Percentiles rank a stretch among this genome's conserved stretches.
Evolutionary conservation across 768 basidiomycete species (phyloP).

Genomic region (Rhodotorula toruloides): DNA sequence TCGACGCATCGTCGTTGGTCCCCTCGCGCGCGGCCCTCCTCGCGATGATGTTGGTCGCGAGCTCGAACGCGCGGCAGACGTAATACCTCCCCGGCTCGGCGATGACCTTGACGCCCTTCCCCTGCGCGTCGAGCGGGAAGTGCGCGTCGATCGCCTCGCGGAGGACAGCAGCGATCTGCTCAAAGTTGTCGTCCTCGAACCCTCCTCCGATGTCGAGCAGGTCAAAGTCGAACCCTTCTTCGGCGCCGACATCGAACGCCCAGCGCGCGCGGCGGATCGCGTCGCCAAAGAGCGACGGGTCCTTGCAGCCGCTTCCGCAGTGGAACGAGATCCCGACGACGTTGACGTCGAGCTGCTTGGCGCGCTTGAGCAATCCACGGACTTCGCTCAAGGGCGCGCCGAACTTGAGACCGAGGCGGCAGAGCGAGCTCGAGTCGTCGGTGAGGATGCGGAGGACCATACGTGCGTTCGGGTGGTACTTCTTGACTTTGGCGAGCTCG

Average conservation of each 20-base stretch:
- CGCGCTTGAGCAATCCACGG: slow-evolving; percentile 70
- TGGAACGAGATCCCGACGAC: slow-evolving; percentile 97
- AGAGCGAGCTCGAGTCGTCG: slow-evolving; percentile 93
- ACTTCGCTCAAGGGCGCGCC: slow-evolving; percentile 83
- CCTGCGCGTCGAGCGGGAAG: slow-evolving; percentile 62
- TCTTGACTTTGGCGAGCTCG: slow-evolving; percentile 87
- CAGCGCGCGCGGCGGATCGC: slow-evolving; percentile 74
- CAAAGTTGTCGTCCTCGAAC: slow-evolving; percentile 83
- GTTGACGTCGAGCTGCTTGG: slow-evolving; percentile 69
- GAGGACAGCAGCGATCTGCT: slow-evolving; percentile 67
- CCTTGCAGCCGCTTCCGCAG: slow-evolving; percentile 94
- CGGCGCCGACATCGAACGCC: slow-evolving; percentile 80
- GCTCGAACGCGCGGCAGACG: slow-evolving; percentile 57
- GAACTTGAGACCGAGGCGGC: slow-evolving; percentile 89
- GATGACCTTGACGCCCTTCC: slow-evolving; percentile 65
- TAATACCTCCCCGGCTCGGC: slow-evolving; percentile 95
- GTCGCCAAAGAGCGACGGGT: slow-evolving; percentile 80
- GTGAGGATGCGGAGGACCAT: slow-evolving; percentile 90
- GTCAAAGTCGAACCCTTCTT: slow-evolving; percentile 72
- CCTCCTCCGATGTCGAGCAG: slow-evolving; percentile 94
- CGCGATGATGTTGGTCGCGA: slow-evolving; percentile 91
- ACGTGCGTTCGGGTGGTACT: slow-evolving; percentile 71
- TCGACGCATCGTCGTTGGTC: slow-evolving; percentile 46
- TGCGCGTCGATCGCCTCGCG: slow-evolving; percentile 64
- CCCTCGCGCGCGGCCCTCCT: slow-evolving; percentile 57